Evolutionary conservation across 352 stramenopile genomes (phyloP), one percentile per base, ranked within the genome.

Genomic region (Phytophthora parvispora): DNA sequence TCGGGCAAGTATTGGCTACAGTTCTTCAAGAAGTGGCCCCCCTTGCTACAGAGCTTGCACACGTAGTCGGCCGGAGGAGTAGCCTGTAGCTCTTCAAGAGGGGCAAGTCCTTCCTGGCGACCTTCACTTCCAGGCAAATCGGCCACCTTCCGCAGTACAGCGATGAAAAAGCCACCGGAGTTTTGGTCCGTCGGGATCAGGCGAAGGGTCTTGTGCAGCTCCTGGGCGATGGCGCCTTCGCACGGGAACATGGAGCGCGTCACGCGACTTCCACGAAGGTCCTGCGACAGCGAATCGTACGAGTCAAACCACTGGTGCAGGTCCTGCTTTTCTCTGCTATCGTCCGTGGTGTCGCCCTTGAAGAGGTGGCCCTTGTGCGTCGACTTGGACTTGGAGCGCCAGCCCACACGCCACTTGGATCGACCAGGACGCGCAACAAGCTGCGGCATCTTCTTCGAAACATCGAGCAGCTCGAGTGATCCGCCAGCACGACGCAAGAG

Each of bases 101-200:
- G 51, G 1, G 70, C 60, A 20, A 95, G 68, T 24, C 87, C 84
- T 53, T 79, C 49, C 60, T 94, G 85, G 3, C 80, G 69, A 16
- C 76, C 75, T 12, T 64, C 53, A 43, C 55, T 29, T 10, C 83
- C 82, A 2, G 89, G 89, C 28, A 95, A 64, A 48, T 95, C 69
- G 4, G 60, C 61, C 32, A 77, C 64, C 60, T 99, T 99, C 38
- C 84, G 74, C 25, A 99, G 85, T 31, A 99, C 87, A n/a, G 94
- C 93, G 42, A 99, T 90, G 75, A 99, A 99, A 75, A 99, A 99
- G 5, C 98, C 98, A 36, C 98, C 98, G 6, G 97, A 99, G 75
- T 99, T 97, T 63, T 99, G 92, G 73, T 99, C 97, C 34, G 98
- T 99, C 2, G 98, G 98, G 43, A 99, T 87, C 24, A 99, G 82